These are phyloP conservation scores for Cryptococcus jaspeensis DNA, from an alignment of 1,284 basidiomycete species.

Conservation along the genomic window DNA sequence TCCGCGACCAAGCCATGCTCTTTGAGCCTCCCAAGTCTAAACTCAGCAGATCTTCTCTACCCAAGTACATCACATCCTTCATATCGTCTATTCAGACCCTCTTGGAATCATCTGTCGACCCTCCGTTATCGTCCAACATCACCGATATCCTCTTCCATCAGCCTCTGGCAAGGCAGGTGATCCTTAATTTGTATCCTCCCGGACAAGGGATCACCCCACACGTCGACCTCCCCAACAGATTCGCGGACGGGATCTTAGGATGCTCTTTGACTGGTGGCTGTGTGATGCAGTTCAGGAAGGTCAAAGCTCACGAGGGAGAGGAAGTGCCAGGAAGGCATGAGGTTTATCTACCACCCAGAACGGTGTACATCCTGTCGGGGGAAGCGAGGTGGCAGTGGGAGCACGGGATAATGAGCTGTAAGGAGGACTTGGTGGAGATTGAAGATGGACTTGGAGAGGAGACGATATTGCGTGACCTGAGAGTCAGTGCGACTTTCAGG, in stretches of 20 bases:
- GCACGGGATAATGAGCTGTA: conserved; percentile 50
- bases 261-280: conserved; percentile 43
- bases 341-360: conserved; percentile 51
- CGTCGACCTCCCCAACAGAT: conserved; percentile 52
- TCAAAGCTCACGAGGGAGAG: neutral
- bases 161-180: conserved; percentile 44
- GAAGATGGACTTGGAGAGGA: conserved; percentile 7
- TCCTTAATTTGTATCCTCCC: conserved; percentile 54
- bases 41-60: conserved; percentile 15
- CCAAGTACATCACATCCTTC: conserved; percentile 22
- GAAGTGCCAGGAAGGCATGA: conserved; percentile 11
- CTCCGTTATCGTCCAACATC: neutral
- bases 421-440: conserved; percentile 31
- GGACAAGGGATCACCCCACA: conserved; percentile 53
- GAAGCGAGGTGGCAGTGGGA: conserved; percentile 53
- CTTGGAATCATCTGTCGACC: conserved; percentile 3
- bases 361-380: conserved; percentile 48
- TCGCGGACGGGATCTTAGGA: conserved; percentile 51
- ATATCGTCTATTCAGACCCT: conserved; percentile 15
- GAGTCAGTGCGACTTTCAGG: conserved; percentile 49
- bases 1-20: conserved; percentile 50
- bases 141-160: conserved; percentile 26
- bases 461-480: conserved; percentile 37
- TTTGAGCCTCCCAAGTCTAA: conserved; percentile 27
- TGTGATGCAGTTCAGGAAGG: conserved; percentile 27